Base-by-base conservation (phyloP, 441 rosid species). In the Jatropha multifida region DNA sequence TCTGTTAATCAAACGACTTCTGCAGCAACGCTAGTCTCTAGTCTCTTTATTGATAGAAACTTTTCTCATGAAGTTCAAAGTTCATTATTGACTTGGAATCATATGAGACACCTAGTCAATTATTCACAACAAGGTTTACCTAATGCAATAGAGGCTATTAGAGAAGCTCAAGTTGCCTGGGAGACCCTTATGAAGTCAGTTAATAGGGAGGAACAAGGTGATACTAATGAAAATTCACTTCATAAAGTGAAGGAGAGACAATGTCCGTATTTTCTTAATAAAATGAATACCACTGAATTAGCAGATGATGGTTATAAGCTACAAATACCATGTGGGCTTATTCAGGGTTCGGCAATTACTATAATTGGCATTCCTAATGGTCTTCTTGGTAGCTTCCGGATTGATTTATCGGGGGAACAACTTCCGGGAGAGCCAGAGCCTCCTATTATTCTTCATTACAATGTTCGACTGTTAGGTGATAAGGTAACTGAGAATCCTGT, bases 351-450 rank as follows among this genome's bases (percentile, higher is more conserved):
- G 62, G 85, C 99, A 72, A 77, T 94, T 54, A 90, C 99, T 49
- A 83, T 94, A 55, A 92, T 93, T 67, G 97, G 98, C 79, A 88
- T 88, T 73, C 96, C 97, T 2, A 78, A 83, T 77, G 98, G 96
- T 77, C 93, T 94, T 85, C 89, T 88, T 72, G 98, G 99, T 49
- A 88, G 85, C 78, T 90, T 94, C 75, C 87, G 86, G 78, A 86
- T 94, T 79, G 97, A 94, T 79, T 81, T 94, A 75, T 84, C 94
- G 0, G 98, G 99, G 79, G 94, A 90, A 81, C 85, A 90, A 71
- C 91, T 94, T 55, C 93, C 97, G 10, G 98, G 96, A 84, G 99
- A 93, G 88, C 97, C 94, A 61, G 91, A 93, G 78, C 98, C 99
- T 37, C 98, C 99, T 11, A 82, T 93, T 77, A 81, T 95, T 78